Conservation (phyloP, 1,139 yeast genomes). For the Hyphopichia pseudoburtonii region DNA sequence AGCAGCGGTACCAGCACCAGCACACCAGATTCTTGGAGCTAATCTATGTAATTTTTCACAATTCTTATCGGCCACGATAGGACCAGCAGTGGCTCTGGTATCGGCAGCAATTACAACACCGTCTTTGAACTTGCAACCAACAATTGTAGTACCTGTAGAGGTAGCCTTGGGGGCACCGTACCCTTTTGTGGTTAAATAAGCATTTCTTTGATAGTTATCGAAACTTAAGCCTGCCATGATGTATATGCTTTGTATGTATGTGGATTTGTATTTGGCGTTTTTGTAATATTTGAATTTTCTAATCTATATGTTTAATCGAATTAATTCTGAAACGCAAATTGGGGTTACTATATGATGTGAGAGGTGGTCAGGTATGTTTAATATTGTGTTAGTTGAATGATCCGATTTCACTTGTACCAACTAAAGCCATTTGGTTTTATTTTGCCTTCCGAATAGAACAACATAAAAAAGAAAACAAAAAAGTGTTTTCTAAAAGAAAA, state of each 20-base stretch:
- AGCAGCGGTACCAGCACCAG: constrained; percentile 99
- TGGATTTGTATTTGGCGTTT: not conserved
- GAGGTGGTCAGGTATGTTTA: no score
- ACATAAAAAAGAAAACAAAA: no score
- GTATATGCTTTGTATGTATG: no score
- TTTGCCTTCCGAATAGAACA: not conserved
- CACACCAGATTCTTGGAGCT: constrained; percentile 97
- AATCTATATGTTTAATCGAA: no score
- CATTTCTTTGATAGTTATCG: constrained; percentile 90
- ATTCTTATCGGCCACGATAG: constrained; percentile 95
- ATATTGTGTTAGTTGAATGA: no score
- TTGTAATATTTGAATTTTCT: not conserved
- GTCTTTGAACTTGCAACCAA: constrained; percentile 86
- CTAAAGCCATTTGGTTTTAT: no score
- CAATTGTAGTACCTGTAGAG: constrained; percentile 97
- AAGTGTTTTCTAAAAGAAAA: no score
- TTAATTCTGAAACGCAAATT: no score
- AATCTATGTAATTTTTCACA: constrained; percentile 93
- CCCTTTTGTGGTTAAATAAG: constrained; percentile 68
- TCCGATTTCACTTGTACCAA: no score
- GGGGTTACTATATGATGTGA: no score
- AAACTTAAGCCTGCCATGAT: constrained; percentile 87
- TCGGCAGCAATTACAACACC: constrained; percentile 99
- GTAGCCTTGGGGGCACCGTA: constrained; percentile 82
- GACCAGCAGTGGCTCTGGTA: constrained; percentile 96